Evolutionary conservation across 2,329 filamentous ascomycete genomes (phyloP).

Genomic region (Chaetoscypha palmicola): DNA sequence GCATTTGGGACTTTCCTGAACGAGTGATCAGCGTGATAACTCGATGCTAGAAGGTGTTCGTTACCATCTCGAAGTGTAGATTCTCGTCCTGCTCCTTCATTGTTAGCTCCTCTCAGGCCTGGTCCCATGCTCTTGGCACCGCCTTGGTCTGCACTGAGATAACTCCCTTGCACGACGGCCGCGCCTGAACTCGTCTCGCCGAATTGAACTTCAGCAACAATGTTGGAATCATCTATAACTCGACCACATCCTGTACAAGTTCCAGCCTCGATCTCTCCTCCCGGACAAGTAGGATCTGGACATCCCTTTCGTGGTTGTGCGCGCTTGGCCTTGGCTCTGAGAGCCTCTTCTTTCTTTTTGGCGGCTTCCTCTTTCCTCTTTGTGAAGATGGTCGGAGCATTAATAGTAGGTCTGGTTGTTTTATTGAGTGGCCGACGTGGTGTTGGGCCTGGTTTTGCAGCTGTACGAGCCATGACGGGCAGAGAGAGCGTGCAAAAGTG

Average conservation of each 20-base stretch:
- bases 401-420: slow-evolving; percentile 15
- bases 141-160: slow-evolving; percentile 78
- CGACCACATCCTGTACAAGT: slow-evolving; percentile 80
- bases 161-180: slow-evolving; percentile 85
- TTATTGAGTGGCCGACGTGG: slow-evolving; percentile 11
- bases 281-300: slow-evolving; percentile 54
- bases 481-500: not conserved
- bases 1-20: slow-evolving; percentile 44
- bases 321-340: not conserved
- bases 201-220: slow-evolving; percentile 87
- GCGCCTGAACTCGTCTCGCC: slow-evolving; percentile 81
- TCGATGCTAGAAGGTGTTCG: not conserved
- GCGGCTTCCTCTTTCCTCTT: slow-evolving; percentile 16
- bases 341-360: not conserved
- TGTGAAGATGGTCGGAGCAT: slow-evolving; percentile 17
- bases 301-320: slow-evolving; percentile 32
- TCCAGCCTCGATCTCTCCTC: slow-evolving; percentile 55
- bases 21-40: slow-evolving; percentile 24
- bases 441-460: not conserved
- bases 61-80: slow-evolving; percentile 48
- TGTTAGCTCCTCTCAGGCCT: slow-evolving; percentile 53
- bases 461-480: not conserved
- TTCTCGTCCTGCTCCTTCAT: slow-evolving; percentile 50
- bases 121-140: slow-evolving; percentile 46
- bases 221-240: slow-evolving; percentile 77